Percentiles rank a stretch among this genome's conserved stretches.
phyloP scores from a whole-genome alignment of 441 rosid species.

The Brassica balearica region DNA sequence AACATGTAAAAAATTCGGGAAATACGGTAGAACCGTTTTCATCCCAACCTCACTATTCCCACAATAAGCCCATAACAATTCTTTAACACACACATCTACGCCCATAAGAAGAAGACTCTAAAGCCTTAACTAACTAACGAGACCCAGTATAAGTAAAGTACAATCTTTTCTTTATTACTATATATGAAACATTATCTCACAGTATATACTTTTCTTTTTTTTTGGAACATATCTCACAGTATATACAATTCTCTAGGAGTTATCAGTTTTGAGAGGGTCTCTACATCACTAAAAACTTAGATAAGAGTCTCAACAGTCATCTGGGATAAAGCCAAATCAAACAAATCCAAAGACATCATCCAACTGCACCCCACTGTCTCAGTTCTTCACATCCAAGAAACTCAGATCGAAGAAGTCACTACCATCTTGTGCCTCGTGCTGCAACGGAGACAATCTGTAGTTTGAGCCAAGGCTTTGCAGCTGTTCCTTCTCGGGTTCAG shows the following conservation, averaged over 20 bases:
- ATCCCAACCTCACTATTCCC: too few relatives aligned
- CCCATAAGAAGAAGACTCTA: too few relatives aligned
- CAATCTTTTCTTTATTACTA: too few relatives aligned
- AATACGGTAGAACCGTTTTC: too few relatives aligned
- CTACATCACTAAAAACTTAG: slow-evolving; percentile 25
- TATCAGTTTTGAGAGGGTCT: slow-evolving; percentile 15
- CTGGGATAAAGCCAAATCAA: neutral
- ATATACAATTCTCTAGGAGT: neutral
- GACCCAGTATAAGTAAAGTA: too few relatives aligned
- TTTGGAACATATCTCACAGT: too few relatives aligned
- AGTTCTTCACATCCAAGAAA: slow-evolving; percentile 26
- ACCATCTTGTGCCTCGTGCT: slow-evolving; percentile 41
- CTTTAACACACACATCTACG: too few relatives aligned
- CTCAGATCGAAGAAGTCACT: slow-evolving; percentile 38
- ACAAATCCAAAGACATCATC: neutral
- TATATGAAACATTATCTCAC: too few relatives aligned
- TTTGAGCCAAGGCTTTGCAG: slow-evolving; percentile 23
- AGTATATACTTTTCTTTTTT: too few relatives aligned
- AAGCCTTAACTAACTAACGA: too few relatives aligned
- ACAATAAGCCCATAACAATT: too few relatives aligned
- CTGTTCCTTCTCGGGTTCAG: slow-evolving; percentile 5
- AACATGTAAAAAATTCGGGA: too few relatives aligned
- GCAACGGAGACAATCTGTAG: slow-evolving; percentile 38
- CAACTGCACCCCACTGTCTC: neutral
- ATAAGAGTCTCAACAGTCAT: slow-evolving; percentile 28